A percentile compares a stretch with the other conserved stretches of the same genome.
Evolutionary conservation across 129 eudicot species (phyloP).

Genomic region (Gnaphalium uliginosum): DNA sequence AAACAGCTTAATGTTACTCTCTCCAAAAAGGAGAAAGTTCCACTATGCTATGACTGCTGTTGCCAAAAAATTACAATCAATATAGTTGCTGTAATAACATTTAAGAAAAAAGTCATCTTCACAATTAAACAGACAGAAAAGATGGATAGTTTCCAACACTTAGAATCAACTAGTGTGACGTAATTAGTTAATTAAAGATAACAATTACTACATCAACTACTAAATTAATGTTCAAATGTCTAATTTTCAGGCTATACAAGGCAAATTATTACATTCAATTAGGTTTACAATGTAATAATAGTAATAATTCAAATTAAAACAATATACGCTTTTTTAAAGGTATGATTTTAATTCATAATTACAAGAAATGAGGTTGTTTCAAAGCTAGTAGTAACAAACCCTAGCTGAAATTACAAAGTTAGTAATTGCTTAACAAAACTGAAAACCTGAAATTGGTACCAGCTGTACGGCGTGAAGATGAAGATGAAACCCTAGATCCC

Average conservation of each 20-base stretch:
- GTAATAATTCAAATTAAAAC: too few relatives aligned
- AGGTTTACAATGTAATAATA: not conserved
- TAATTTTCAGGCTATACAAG: not conserved
- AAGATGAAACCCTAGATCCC: conserved; percentile 37
- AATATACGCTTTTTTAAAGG: not conserved
- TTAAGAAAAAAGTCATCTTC: not conserved
- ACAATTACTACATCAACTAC: not conserved
- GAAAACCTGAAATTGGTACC: conserved; percentile 25
- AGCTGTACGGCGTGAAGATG: conserved; percentile 30
- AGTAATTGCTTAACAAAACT: conserved; percentile 24
- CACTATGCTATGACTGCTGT: not conserved
- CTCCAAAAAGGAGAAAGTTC: not conserved
- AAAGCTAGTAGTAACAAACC: not conserved
- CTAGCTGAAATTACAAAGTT: conserved; percentile 23
- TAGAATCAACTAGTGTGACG: too few relatives aligned
- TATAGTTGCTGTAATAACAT: not conserved
- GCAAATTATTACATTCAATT: not conserved
- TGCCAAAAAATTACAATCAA: not conserved
- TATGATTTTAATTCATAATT: not conserved
- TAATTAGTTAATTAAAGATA: too few relatives aligned
- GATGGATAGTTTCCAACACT: too few relatives aligned
- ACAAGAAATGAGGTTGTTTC: not conserved
- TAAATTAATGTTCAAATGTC: not conserved
- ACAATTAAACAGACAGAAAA: not conserved
- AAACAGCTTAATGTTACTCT: not conserved